A percentile compares a stretch with the other conserved stretches of the same genome.
Conservation (phyloP, 352 stramenopile genomes). For the Poterioochromonas sp. region DNA sequence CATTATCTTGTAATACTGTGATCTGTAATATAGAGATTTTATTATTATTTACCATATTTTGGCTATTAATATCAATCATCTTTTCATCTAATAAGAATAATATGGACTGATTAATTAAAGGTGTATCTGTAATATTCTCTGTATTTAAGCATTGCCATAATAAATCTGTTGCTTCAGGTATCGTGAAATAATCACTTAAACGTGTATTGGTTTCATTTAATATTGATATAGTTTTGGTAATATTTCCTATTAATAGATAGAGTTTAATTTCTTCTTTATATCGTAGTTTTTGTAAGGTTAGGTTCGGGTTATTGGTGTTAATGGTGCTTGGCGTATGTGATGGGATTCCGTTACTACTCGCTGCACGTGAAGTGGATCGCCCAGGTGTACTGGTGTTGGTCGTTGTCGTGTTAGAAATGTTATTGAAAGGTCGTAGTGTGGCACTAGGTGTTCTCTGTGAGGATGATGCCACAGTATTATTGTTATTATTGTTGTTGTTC, state of each 20-base stretch:
- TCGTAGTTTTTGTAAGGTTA: not conserved
- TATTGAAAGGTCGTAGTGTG: no score
- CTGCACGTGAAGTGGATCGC: no score
- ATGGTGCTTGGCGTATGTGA: no score
- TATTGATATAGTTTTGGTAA: not conserved
- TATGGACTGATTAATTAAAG: not conserved
- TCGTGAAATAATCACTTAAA: not conserved
- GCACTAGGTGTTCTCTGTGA: no score
- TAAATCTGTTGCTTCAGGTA: not conserved
- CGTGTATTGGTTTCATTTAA: not conserved
- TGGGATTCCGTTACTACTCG: no score
- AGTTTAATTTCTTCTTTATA: not conserved
- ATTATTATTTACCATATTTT: not conserved
- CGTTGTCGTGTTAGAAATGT: no score
- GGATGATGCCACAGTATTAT: no score
- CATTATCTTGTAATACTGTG: not conserved
- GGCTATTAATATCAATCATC: not conserved
- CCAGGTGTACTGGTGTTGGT: no score
- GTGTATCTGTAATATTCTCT: no score
- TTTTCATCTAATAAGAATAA: not conserved
- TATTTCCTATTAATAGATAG: not conserved
- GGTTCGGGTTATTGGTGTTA: no score
- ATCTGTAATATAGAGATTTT: not conserved
- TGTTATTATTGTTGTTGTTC: no score
- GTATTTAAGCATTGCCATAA: not conserved